phyloP scores from a whole-genome alignment of 495 filamentous ascomycete species.

The Lasiosphaeria miniovina region DNA sequence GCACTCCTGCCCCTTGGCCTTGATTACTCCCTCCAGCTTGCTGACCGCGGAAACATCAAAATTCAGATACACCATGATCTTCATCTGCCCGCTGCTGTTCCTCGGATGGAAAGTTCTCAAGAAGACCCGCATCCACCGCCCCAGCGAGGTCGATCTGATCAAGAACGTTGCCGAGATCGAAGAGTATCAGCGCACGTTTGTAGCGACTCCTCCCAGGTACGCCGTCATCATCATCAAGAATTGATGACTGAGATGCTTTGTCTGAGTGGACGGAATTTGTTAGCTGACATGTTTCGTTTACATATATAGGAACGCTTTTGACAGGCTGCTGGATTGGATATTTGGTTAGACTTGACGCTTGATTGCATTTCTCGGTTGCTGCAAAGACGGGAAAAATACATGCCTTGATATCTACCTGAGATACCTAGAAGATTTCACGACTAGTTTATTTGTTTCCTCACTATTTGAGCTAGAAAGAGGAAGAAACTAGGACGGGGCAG shows the following conservation, averaged over 20 bases:
- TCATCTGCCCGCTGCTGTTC: conserved; percentile 62
- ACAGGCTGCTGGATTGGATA: conserved; percentile 23
- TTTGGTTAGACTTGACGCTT: conserved; percentile 22
- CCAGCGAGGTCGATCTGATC: conserved; percentile 61
- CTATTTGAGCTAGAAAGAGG: no score
- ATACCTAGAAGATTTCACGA: no score
- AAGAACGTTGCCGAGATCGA: conserved; percentile 69
- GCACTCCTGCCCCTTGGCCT: neutral
- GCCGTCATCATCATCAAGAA: neutral
- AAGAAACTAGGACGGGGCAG: no score
- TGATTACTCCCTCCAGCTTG: neutral
- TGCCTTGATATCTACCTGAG: no score
- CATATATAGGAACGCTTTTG: conserved; percentile 25
- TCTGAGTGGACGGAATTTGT: neutral
- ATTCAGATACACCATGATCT: conserved; percentile 61
- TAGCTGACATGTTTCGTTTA: conserved; percentile 5
- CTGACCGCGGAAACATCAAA: neutral
- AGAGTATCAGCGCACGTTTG: conserved; percentile 65
- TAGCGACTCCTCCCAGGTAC: conserved; percentile 57
- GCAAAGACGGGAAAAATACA: no score
- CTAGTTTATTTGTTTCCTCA: no score
- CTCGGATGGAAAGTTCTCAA: conserved; percentile 69
- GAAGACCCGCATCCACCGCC: conserved; percentile 53
- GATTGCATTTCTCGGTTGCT: no score
- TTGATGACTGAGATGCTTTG: conserved; percentile 15